Evolutionary conservation across 2,329 filamentous ascomycete species (phyloP), one percentile per base, ranked within the genome.

Genomic region (Aphanoascus verrucosus): DNA sequence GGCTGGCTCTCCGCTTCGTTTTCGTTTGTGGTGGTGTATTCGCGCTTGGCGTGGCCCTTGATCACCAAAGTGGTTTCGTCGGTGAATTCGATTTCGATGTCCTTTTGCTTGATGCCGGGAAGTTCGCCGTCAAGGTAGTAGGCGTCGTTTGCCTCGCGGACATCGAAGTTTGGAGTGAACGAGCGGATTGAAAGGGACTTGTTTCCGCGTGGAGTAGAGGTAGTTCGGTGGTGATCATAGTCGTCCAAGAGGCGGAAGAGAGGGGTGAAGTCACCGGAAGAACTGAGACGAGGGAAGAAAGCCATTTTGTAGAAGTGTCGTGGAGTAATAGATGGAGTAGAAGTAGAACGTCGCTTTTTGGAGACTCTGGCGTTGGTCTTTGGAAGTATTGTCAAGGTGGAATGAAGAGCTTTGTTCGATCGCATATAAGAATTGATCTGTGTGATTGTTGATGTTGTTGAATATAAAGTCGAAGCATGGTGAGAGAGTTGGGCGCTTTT

Each of bases 41-140:
- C 61, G 19, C 67, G 66, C 54, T 70, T 67, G 5, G 64, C 61
- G 48, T 58, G 64, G 12, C 73, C 73, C 51, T 70, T 71, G 55
- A 76, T 65, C 28, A 71, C 63, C 1, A 76, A 64, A 0, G 72
- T 75, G 28, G 70, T 64, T 7, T 69, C 60, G 51, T 75, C 72
- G 45, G 67, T 65, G 60, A 75, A 75, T 59, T 74, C 70, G 42
- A 76, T 72, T 8, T 73, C 67, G 28, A 76, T 63, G 52, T 72
- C 64, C 55, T 67, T 66, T 56, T 73, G 69, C 45, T 65, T 64
- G 34, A 72, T 63, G 12, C 73, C 73, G 2, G 73, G 71, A 0
- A 74, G 61, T 55, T 75, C 73, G 41, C 72, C 72, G 47, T 74
- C 66, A 2, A 76, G 66, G 52, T 69, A 60, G 57, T 74, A 75